phyloP scores from a whole-genome alignment of 1,139 yeast species.

The Scheffersomyces insectosa region DNA sequence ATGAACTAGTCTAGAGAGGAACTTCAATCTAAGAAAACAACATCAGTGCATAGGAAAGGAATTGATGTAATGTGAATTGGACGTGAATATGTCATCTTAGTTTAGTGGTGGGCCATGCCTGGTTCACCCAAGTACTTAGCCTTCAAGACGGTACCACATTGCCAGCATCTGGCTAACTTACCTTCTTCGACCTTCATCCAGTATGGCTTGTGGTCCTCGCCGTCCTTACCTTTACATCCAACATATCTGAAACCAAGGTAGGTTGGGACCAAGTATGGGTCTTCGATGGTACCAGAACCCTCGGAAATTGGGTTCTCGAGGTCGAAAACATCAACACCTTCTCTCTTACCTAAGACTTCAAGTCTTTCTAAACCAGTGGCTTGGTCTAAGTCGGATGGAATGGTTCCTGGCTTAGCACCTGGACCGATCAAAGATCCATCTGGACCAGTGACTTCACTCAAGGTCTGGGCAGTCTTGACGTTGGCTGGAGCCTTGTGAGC shows the following conservation, averaged over 20 bases:
- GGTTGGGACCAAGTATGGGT: conserved; percentile 88
- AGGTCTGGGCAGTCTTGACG: conserved; percentile 60
- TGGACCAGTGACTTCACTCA: conserved; percentile 79
- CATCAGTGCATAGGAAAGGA: background rate
- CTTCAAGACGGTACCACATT: conserved; percentile 94
- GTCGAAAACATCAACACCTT: conserved; percentile 96
- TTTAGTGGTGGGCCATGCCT: conserved; percentile 55
- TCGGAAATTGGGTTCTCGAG: conserved; percentile 83
- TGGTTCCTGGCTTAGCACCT: conserved; percentile 80
- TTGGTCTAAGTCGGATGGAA: conserved; percentile 93
- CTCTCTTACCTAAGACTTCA: conserved; percentile 90
- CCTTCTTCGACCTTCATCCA: conserved; percentile 92
- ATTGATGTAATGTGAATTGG: background rate
- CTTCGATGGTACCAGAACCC: conserved; percentile 78
- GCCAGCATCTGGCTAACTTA: conserved; percentile 95
- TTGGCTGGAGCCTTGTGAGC: conserved; percentile 19
- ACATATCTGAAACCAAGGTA: conserved; percentile 93
- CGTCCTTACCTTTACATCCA: conserved; percentile 91
- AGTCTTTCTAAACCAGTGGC: conserved; percentile 98
- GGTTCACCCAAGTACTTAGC: conserved; percentile 88
- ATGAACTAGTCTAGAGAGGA: background rate
- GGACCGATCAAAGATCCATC: conserved; percentile 78
- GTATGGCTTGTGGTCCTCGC: conserved; percentile 88
- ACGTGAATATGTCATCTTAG: background rate
- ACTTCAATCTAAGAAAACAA: background rate